phyloP scores from a whole-genome alignment of 2,329 filamentous ascomycete species.

The Juglanconis juglandina region DNA sequence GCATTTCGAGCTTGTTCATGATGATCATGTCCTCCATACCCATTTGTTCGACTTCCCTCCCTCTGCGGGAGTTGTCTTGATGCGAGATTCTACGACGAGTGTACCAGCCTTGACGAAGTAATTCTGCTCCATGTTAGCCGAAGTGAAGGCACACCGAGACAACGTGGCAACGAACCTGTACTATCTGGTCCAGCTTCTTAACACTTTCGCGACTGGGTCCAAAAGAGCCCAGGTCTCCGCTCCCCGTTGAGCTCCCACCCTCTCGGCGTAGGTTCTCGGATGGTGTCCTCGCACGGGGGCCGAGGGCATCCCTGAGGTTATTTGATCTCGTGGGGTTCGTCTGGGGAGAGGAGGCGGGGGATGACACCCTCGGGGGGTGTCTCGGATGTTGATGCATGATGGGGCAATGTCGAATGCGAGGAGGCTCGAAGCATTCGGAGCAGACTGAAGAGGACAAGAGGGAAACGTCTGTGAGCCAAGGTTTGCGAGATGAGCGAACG shows the following conservation, averaged over 20 bases:
- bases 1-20: not conserved
- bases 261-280: constrained; percentile 43
- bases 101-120: constrained; percentile 86
- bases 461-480: not conserved
- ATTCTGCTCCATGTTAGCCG: constrained; percentile 57
- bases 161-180: constrained; percentile 59
- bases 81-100: constrained; percentile 76
- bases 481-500: not conserved
- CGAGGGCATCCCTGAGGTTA: constrained; percentile 64
- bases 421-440: constrained; percentile 1
- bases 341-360: constrained; percentile 68
- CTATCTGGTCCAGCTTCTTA: constrained; percentile 86
- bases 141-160: not conserved
- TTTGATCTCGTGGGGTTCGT: constrained; percentile 71
- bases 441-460: constrained; percentile 7
- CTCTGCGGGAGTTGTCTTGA: constrained; percentile 61
- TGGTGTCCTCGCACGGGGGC: constrained; percentile 35
- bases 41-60: constrained; percentile 74
- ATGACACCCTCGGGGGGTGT: constrained; percentile 67
- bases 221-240: constrained; percentile 38
- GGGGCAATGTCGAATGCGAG: constrained; percentile 16
- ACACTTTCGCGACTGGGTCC: constrained; percentile 63
- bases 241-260: constrained; percentile 45
- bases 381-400: constrained; percentile 90
- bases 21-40: constrained; percentile 51